phyloP scores from a whole-genome alignment of 176 grass and related monocot species.

The Musa schizocarpa region DNA sequence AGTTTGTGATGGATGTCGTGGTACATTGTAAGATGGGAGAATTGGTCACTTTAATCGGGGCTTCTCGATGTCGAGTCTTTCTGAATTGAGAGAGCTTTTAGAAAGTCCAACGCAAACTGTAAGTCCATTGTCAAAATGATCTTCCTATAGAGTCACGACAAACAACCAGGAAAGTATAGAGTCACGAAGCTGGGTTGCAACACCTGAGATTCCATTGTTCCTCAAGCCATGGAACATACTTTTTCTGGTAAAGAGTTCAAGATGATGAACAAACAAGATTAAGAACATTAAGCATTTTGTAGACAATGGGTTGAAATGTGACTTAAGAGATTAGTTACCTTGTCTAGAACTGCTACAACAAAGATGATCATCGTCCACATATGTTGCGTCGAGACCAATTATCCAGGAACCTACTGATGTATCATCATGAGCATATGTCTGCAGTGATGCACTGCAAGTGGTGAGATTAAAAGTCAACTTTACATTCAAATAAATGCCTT shows the following conservation, averaged over 20 bases:
- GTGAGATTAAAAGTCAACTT: no score
- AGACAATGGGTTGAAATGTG: background rate
- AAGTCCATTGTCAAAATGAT: no score
- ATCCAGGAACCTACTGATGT: slow-evolving; percentile 94
- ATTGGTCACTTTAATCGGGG: no score
- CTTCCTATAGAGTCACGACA: no score
- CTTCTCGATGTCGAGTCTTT: no score
- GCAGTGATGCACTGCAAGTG: slow-evolving; percentile 30
- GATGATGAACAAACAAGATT: slow-evolving; percentile 7
- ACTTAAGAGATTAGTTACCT: slow-evolving; percentile 32
- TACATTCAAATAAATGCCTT: background rate
- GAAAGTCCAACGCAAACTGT: no score
- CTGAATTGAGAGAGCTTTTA: no score
- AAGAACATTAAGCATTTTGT: background rate
- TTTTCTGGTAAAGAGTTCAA: slow-evolving; percentile 23
- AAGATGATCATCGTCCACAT: slow-evolving; percentile 70
- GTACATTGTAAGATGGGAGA: no score
- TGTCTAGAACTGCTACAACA: slow-evolving; percentile 83
- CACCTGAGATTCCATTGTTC: background rate
- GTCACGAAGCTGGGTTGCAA: no score
- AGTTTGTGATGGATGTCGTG: no score
- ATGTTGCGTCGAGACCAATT: slow-evolving; percentile 90
- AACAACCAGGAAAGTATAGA: no score
- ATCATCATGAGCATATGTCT: slow-evolving; percentile 80
- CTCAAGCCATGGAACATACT: slow-evolving; percentile 32